Evolutionary conservation across 179 eudicot genomes (phyloP).

Genomic region (Actinidia chinensis): DNA sequence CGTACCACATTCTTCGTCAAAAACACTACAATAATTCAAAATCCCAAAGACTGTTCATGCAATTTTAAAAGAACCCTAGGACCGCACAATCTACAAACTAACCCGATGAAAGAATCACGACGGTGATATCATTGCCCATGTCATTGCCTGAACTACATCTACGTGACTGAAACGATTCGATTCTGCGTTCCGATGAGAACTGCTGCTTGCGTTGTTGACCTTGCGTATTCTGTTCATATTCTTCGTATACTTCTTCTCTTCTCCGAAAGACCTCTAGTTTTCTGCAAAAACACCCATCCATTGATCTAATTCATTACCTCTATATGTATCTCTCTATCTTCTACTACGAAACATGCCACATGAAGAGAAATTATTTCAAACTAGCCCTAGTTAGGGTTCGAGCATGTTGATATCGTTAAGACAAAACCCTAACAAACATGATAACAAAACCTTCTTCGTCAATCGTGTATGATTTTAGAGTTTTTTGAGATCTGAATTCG

Average conservation of each 20-base stretch:
- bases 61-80: constrained; percentile 18
- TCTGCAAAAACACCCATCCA: constrained; percentile 34
- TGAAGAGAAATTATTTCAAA: constrained; percentile 23
- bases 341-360: constrained; percentile 35
- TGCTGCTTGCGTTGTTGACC: constrained; percentile 19
- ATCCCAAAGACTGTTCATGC: not conserved
- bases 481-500: not conserved
- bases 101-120: constrained; percentile 42
- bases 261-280: constrained; percentile 20
- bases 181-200: constrained; percentile 12
- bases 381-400: constrained; percentile 18
- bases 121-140: constrained; percentile 7
- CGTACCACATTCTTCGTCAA: constrained; percentile 14
- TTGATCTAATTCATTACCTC: constrained; percentile 11
- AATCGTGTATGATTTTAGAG: not conserved
- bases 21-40: constrained; percentile 12
- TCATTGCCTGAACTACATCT: constrained; percentile 32
- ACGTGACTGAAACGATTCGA: constrained; percentile 14
- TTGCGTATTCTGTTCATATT: not conserved
- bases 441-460: not conserved
- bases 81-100: constrained; percentile 32
- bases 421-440: constrained; percentile 15
- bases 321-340: constrained; percentile 7
- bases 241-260: constrained; percentile 23
- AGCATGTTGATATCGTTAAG: not conserved